Conservation (phyloP, 805 yeast genomes). For the Candida montana region DNA sequence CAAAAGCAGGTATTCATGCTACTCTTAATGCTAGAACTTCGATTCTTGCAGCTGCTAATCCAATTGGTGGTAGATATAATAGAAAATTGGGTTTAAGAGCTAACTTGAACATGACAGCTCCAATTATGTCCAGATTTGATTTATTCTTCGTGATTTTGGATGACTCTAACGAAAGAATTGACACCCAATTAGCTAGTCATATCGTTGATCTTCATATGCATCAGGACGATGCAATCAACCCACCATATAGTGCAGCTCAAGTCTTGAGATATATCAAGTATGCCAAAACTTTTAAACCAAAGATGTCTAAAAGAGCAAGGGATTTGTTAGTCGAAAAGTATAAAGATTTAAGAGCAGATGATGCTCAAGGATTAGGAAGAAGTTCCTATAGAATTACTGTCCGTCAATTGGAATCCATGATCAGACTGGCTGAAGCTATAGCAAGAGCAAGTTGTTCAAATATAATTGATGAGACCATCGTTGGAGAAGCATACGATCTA, state of each 20-base stretch:
- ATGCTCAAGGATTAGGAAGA: slow-evolving; percentile 82
- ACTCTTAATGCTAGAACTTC: slow-evolving; percentile 95
- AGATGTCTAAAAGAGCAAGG: slow-evolving; percentile 76
- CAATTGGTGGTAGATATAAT: slow-evolving; percentile 94
- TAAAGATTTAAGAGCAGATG: slow-evolving; percentile 82
- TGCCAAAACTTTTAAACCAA: slow-evolving; percentile 90
- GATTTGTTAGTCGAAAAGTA: slow-evolving; percentile 70
- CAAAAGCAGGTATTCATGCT: slow-evolving; percentile 98
- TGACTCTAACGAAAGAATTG: slow-evolving; percentile 88
- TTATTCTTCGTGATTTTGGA: slow-evolving; percentile 90
- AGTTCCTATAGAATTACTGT: slow-evolving; percentile 93
- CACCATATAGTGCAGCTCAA: slow-evolving; percentile 87
- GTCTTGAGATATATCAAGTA: slow-evolving; percentile 82
- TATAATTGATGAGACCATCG: slow-evolving; percentile 72
- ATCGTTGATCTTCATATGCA: slow-evolving; percentile 90
- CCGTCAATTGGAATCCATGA: slow-evolving; percentile 91
- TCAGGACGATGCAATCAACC: slow-evolving; percentile 82
- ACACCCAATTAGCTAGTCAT: slow-evolving; percentile 85
- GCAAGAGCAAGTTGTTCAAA: slow-evolving; percentile 84
- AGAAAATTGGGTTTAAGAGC: slow-evolving; percentile 78
- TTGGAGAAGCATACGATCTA: slow-evolving; percentile 88
- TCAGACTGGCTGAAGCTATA: slow-evolving; percentile 90
- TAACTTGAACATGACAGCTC: slow-evolving; percentile 93
- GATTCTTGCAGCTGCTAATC: slow-evolving; percentile 97
- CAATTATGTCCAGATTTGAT: slow-evolving; percentile 97